Conservation (phyloP, 1,284 basidiomycete species). For the Sporisorium scitamineum region DNA sequence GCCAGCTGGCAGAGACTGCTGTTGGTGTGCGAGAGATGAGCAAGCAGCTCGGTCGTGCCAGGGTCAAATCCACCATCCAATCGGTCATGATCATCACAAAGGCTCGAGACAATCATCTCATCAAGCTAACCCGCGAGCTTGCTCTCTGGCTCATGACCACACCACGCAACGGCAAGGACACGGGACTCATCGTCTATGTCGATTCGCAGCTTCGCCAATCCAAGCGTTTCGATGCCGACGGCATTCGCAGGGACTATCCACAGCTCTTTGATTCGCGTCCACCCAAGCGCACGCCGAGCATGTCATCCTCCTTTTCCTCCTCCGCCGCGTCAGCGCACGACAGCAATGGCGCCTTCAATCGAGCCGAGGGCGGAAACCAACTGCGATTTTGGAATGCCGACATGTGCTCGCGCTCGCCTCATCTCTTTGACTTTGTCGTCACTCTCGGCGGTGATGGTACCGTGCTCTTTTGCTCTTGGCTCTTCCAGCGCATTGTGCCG, state of each 20-base stretch:
- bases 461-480: conserved; percentile 98
- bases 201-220: conserved; percentile 92
- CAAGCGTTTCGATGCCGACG: conserved; percentile 91
- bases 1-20: conserved; percentile 94
- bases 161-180: conserved; percentile 52
- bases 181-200: conserved; percentile 76
- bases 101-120: conserved; percentile 94
- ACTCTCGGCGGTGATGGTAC: conserved; percentile 97
- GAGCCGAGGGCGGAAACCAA: conserved; percentile 76
- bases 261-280: conserved; percentile 78
- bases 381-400: conserved; percentile 96
- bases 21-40: conserved; percentile 98
- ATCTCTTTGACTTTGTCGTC: conserved; percentile 97
- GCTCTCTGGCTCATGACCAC: conserved; percentile 72
- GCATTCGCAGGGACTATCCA: conserved; percentile 86
- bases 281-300: conserved; percentile 31
- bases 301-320: conserved; percentile 42
- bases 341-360: conserved; percentile 25
- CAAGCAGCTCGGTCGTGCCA: conserved; percentile 94
- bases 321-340: conserved; percentile 33
- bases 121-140: conserved; percentile 91
- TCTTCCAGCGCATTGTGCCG: conserved; percentile 97
- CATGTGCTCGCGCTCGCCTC: conserved; percentile 91
- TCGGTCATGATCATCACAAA: conserved; percentile 97
- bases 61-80: conserved; percentile 90